These are phyloP conservation scores for Musa acuminata DNA, from an alignment of 176 grass and related monocot genomes.

Conservation along the genomic window DNA sequence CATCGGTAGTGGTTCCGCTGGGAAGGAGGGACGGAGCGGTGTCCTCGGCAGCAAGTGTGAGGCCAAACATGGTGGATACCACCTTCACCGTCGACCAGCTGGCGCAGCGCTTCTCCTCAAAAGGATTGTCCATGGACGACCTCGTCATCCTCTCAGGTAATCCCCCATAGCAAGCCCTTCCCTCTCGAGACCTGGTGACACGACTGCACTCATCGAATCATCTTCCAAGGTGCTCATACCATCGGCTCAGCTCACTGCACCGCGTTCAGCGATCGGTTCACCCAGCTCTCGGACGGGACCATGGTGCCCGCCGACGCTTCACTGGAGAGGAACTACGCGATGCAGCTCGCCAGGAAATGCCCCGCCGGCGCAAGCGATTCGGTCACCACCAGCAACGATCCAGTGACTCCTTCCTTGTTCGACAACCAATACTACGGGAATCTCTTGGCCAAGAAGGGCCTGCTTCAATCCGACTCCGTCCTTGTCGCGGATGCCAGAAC, in stretches of 20 bases:
- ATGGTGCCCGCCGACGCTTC: slow-evolving; percentile 44
- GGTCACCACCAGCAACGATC: slow-evolving; percentile 44
- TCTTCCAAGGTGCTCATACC: slow-evolving; percentile 61
- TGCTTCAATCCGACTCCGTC: slow-evolving; percentile 70
- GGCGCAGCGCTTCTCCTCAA: slow-evolving; percentile 53
- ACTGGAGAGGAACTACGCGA: slow-evolving; percentile 68
- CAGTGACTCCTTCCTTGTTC: slow-evolving; percentile 52
- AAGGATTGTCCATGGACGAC: slow-evolving; percentile 67
- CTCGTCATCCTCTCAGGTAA: slow-evolving; percentile 77
- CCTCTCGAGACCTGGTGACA: background rate
- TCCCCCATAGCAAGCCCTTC: background rate
- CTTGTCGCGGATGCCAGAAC: slow-evolving; percentile 54
- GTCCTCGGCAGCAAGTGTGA: slow-evolving; percentile 64
- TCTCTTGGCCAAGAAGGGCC: slow-evolving; percentile 58
- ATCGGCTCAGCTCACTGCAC: slow-evolving; percentile 85
- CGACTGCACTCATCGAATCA: too few species aligned
- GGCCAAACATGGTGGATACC: slow-evolving; percentile 81
- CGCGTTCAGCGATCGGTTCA: slow-evolving; percentile 75
- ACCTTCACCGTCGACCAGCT: slow-evolving; percentile 65
- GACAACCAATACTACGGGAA: slow-evolving; percentile 83
- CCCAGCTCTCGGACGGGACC: slow-evolving; percentile 45
- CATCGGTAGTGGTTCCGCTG: slow-evolving; percentile 41
- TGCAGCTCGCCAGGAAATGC: slow-evolving; percentile 52
- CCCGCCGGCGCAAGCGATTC: slow-evolving; percentile 23
- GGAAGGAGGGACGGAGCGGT: slow-evolving; percentile 57